Evolutionary conservation across 2,329 filamentous ascomycete genomes (phyloP), one percentile per base, ranked within the genome.

Genomic region (Neopestalotiopsis sp.): DNA sequence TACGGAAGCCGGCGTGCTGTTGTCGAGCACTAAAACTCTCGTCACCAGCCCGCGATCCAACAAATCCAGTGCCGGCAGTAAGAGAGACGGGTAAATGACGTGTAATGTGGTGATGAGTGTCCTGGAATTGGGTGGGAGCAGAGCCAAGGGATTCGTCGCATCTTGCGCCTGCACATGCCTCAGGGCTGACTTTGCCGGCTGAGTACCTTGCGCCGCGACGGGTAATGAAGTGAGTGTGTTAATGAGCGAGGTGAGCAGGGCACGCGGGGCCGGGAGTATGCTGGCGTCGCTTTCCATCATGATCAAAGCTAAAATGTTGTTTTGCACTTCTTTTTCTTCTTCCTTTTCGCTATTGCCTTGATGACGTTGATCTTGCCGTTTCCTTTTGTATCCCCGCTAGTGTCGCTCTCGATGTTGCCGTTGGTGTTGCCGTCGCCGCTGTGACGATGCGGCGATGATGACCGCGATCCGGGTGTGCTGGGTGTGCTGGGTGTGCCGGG

Each of bases 41-140:
- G 85, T 90, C 42, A 97, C 89, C 0, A 96, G 87, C 2, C 87
- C 83, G 32, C 94, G 88, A 79, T 99, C 96, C 0, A 99, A 86
- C 0, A 98, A 86, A 79, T 98, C 95, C 2, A 99, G 86, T 0
- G 95, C 94, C 2, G 94, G 93, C 1, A 98, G 89, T 1, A 98
- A 82, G 67, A 94, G 88, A 71, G 89, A 89, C 0, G 94, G 94
- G 76, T 97, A 97, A 14, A 98, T 83, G 42, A 94, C 92, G 81
- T 98, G 95, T 0, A 97, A 87, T 0, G 93, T 94, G 1, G 94
- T 83, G n/a, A 97, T 83, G 17, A 92, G 81, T 63, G 88, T 85
- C 1, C 85, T 82, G 69, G 83, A 79, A n/a, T 80, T 72, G 1
- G 77, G 73, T 3, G 81, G 76, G 53, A 85, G 72, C 66, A 74